Evolutionary conservation across 2,329 filamentous ascomycete genomes (phyloP), one percentile per base, ranked within the genome.

Genomic region (Aspergillus tamarii): DNA sequence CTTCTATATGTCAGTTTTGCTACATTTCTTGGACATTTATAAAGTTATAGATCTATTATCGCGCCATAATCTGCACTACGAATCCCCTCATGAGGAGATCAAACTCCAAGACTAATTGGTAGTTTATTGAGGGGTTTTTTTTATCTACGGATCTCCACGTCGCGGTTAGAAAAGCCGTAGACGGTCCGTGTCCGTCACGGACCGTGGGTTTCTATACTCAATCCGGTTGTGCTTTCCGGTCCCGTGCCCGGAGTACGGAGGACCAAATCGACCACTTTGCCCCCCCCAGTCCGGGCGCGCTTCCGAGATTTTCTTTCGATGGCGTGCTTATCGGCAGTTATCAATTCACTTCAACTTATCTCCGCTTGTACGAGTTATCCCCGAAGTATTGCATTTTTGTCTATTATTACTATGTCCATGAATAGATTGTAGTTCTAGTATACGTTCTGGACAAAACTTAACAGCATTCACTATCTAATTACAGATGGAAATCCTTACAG

Each of bases 61-160:
- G 12, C 26, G 46, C 46, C 14, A 28, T 28, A 1, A 6, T 26
- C 10, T 9, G 46, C 30, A 50, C 14, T 19, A 50, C 23, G 7
- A 30, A n/a, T 23, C 59, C 53, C 59, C 59, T 61, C 52, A 41
- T 61, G 59, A 45, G 59, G 59, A 53, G 59, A 64, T 26, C 9
- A 0, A 54, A 23, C 30, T 16, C 30, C 30, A 54, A 54, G 9
- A 16, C 3, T 9, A 52, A 21, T 36, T 23, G 32, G 11, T 36
- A 5, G 23, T 12, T 23, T 16, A 14, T 54, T 21, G 50, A 32
- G 50, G 50, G 50, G 50, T 21, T n/a, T 32, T 32, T 32, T 12
- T 7, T 32, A 19, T 21, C 21, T 32, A 9, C 2, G n/a, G 48
- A n/a, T 53, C 30, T 34, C 50, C n/a, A 32, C 28, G 16, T 16